Evolutionary conservation across 441 rosid genomes (phyloP).

Genomic region (Jatropha podagrica): DNA sequence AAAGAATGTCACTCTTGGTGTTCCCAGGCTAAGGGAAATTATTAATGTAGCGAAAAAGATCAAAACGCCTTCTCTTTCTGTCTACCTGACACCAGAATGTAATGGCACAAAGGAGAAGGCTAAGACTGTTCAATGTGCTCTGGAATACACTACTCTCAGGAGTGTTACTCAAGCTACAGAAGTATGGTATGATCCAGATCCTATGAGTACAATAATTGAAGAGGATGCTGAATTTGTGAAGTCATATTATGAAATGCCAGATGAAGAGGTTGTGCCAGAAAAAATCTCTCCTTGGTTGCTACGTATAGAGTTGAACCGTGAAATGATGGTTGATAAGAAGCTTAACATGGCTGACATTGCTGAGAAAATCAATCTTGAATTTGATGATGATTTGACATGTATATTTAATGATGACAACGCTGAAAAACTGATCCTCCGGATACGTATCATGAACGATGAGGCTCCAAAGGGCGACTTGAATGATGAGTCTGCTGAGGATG

Average conservation of each 20-base stretch:
- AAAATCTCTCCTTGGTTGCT: constrained; percentile 99
- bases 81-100: constrained; percentile 74
- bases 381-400: constrained; percentile 94
- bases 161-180: constrained; percentile 98
- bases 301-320: constrained; percentile 95
- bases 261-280: constrained; percentile 90
- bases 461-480: constrained; percentile 83
- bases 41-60: constrained; percentile 97
- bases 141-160: constrained; percentile 95
- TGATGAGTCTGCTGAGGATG: constrained; percentile 98
- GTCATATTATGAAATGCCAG: constrained; percentile 98
- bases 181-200: constrained; percentile 99
- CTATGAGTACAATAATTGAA: constrained; percentile 84
- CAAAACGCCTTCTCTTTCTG: constrained; percentile 95
- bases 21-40: constrained; percentile 95
- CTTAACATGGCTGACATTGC: constrained; percentile 98
- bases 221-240: constrained; percentile 94
- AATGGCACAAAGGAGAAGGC: constrained; percentile 89
- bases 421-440: constrained; percentile 87
- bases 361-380: constrained; percentile 91
- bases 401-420: constrained; percentile 98
- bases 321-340: constrained; percentile 99
- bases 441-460: constrained; percentile 98
- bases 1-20: constrained; percentile 98
- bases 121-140: constrained; percentile 93